Evolutionary conservation across 352 stramenopile species (phyloP).

Genomic region (Phytophthora constricta): DNA sequence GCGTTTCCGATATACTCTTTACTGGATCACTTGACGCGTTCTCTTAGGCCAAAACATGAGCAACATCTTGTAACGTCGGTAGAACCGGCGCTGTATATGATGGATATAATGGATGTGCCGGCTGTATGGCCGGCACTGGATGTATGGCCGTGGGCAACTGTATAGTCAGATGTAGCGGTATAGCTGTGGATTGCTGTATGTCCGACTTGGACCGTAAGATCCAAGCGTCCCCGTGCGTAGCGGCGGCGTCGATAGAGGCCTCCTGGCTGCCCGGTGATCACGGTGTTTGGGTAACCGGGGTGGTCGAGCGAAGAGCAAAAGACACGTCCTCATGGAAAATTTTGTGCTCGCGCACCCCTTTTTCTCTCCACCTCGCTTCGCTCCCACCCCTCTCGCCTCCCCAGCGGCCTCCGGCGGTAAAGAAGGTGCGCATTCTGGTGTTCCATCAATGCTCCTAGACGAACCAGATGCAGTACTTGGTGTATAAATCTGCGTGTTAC

Average conservation of each 20-base stretch:
- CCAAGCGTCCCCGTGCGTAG: background rate
- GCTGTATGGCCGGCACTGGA: slow-evolving; percentile 8
- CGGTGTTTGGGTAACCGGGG: background rate
- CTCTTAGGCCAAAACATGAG: no score
- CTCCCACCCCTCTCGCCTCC: background rate
- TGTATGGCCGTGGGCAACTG: slow-evolving; percentile 16
- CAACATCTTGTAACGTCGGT: background rate
- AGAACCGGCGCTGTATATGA: background rate
- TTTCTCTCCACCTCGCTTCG: background rate
- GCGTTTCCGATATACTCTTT: no score
- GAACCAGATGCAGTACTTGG: background rate
- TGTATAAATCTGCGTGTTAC: background rate
- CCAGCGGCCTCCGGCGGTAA: background rate
- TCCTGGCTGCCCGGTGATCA: background rate
- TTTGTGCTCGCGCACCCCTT: background rate
- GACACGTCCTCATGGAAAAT: background rate
- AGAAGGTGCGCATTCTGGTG: background rate
- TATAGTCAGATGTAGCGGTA: slow-evolving; percentile 8
- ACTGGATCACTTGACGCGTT: no score
- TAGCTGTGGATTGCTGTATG: background rate
- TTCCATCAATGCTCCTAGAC: background rate
- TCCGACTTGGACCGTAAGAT: background rate
- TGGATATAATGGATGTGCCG: background rate
- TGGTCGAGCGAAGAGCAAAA: background rate
- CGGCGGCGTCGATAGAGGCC: background rate